Conservation (phyloP, 2,329 filamentous ascomycete species). For the Aspergillus spinulosporus region DNA sequence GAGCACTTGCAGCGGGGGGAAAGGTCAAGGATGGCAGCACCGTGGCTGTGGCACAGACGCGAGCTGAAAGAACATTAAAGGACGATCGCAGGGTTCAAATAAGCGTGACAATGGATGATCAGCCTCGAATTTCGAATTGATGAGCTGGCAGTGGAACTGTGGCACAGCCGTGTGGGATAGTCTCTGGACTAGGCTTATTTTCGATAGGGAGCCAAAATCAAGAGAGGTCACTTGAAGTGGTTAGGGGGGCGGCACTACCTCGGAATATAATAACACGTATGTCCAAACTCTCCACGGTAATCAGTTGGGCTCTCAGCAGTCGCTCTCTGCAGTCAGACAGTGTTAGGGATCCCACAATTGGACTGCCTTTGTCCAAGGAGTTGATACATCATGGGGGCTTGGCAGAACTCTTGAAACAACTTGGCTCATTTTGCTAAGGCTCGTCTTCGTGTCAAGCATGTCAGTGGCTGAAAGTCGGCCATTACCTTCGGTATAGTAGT, state of each 20-base stretch:
- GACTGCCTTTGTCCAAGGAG: background rate
- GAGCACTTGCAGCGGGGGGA: background rate
- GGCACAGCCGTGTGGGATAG: slow-evolving; percentile 5
- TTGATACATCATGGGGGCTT: slow-evolving; percentile 1
- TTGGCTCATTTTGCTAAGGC: slow-evolving; percentile 13
- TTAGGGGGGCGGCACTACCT: too few species aligned
- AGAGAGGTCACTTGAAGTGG: too few species aligned
- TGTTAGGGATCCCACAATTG: background rate
- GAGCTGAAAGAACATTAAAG: background rate
- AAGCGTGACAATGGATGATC: background rate
- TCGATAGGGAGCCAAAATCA: background rate
- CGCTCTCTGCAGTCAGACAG: background rate
- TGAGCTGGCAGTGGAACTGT: slow-evolving; percentile 10
- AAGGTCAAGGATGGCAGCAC: background rate
- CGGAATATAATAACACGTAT: too few species aligned
- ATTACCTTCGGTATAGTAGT: background rate
- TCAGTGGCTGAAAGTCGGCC: background rate
- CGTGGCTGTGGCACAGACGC: background rate
- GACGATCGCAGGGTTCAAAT: slow-evolving; percentile 3
- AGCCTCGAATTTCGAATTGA: background rate
- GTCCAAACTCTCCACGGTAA: too few species aligned
- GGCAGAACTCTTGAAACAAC: slow-evolving; percentile 17
- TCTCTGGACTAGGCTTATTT: slow-evolving; percentile 7
- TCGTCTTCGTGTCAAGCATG: background rate
- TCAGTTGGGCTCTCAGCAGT: background rate